Evolutionary conservation across 495 filamentous ascomycete species (phyloP), one percentile per base, ranked within the genome.

Genomic region (Penicillium herquei): DNA sequence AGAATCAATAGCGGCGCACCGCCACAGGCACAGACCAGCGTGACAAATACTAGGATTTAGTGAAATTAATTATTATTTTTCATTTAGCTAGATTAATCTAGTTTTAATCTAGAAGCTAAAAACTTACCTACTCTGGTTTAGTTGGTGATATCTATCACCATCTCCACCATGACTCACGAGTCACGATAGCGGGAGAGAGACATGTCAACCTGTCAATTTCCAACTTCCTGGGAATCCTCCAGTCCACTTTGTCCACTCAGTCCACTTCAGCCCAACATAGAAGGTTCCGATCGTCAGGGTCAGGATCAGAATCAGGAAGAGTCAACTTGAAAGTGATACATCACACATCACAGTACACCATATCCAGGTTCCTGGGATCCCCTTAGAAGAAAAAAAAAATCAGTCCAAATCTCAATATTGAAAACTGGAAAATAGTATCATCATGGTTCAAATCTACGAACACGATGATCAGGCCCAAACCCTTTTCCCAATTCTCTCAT

Each of bases 401-500:
- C 42, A 26, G 33, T 18, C 43, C 17, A 30, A 46, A 26, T 30
- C 18, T 3, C 14, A 46, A 46, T 30, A n/a, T n/a, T n/a, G n/a
- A n/a, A n/a, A n/a, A 17, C 13, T 26, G 43, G 26, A 49, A 18
- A 8, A 14, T 14, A 8, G 40, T 16, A 12, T 16, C 9, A 18
- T n/a, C 40, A 43, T 43, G 40, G 7, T 33, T 26, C 50, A 32
- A 21, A 62, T 76, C 55, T 63, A 73, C 53, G 63, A 73, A 69
- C 71, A 76, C 66, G 64, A 75, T 50, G 46, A 46, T 26, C 30
- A 32, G 43, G 46, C 58, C 40, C 66, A 72, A 45, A 59, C 53
- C 41, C 71, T 84, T 55, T 49, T 81, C 14, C 52, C 72, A 7
- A 61, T 70, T 46, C 78, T 87, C 11, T 32, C 65, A 6, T 40